A percentile compares a stretch with the other conserved stretches of the same genome.
Conservation (phyloP, 2,329 filamentous ascomycete species). For the Trichophyton equinum region DNA sequence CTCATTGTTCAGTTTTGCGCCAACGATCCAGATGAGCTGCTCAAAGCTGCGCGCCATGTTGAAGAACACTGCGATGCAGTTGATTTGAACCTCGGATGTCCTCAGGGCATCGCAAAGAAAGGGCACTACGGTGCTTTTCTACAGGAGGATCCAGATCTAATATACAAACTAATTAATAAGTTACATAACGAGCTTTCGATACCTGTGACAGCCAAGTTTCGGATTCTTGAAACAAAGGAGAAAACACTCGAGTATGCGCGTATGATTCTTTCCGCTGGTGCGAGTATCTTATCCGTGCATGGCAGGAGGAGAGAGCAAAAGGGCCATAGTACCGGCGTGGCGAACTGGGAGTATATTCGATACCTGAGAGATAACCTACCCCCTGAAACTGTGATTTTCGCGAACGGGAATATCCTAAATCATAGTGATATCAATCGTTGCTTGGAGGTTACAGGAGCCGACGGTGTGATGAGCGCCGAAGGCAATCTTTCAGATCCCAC, state of each 20-base stretch:
- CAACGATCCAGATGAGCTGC: slow-evolving; percentile 36
- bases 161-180: slow-evolving; percentile 71
- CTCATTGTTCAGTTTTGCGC: slow-evolving; percentile 91
- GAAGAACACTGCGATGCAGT: slow-evolving; percentile 87
- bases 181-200: slow-evolving; percentile 65
- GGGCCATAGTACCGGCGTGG: slow-evolving; percentile 83
- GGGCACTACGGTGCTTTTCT: slow-evolving; percentile 90
- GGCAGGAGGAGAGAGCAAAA: slow-evolving; percentile 84
- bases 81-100: slow-evolving; percentile 89
- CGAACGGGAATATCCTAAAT: slow-evolving; percentile 87
- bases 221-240: slow-evolving; percentile 75
- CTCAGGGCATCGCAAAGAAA: slow-evolving; percentile 83
- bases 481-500: slow-evolving; percentile 85
- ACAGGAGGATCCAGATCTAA: slow-evolving; percentile 79
- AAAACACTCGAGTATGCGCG: slow-evolving; percentile 78
- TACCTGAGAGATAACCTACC: slow-evolving; percentile 75
- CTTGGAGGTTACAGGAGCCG: slow-evolving; percentile 70
- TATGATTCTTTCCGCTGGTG: slow-evolving; percentile 75
- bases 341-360: slow-evolving; percentile 78
- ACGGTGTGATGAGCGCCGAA: slow-evolving; percentile 92
- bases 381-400: slow-evolving; percentile 81
- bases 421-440: slow-evolving; percentile 65
- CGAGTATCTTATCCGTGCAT: slow-evolving; percentile 87
- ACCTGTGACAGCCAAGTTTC: slow-evolving; percentile 89
- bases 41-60: slow-evolving; percentile 59